Base-by-base conservation (phyloP, 495 filamentous ascomycete genomes). In the Cercophora scortea region DNA sequence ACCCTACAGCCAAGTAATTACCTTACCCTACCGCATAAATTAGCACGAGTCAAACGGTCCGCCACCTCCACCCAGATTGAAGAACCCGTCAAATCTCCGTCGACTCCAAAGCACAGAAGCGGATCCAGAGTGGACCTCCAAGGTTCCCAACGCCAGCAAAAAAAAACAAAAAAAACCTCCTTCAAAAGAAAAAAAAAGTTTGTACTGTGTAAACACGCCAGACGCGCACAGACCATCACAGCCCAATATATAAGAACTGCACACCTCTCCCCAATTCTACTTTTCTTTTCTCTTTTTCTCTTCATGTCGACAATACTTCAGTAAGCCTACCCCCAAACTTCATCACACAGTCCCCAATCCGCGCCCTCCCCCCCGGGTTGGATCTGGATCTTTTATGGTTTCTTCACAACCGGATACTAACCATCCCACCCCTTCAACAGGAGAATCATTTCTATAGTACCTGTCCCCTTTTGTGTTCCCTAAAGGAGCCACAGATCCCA, bases 361-460 rank as follows among this genome's bases (percentile, higher is more conserved):
- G 49, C 16, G 48, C 18, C 53, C 32, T 6, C 25, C n/a, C 9
- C 35, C 13, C 34, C 7, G 6, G 8, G 8, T 8, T n/a, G n/a
- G n/a, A n/a, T n/a, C n/a, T 6, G 6, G 6, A 46, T n/a, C 7
- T 5, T 8, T 7, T 19, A 12, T 6, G 7, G 8, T 13, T 8
- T 13, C 16, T 13, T 6, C 7, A n/a, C 18, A 47, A 3, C 7
- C 15, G 10, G 16, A 45, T 61, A 41, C 68, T 69, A 47, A 54
- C 55, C 39, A 8, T 41, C 62, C 11, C 12, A 25, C 46, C 50
- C 50, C 25, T 25, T 25, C 25, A 2, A 5, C 40, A 56, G 54
- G 83, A 88, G 84, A 87, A 89, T 89, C 86, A 87, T 85, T 88
- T 89, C 80, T 88, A 88, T 85, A 89, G 85, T 87, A 83, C 74